Evolutionary conservation across 139 green algal genomes (phyloP).

Genomic region (Chlorella sp.): DNA sequence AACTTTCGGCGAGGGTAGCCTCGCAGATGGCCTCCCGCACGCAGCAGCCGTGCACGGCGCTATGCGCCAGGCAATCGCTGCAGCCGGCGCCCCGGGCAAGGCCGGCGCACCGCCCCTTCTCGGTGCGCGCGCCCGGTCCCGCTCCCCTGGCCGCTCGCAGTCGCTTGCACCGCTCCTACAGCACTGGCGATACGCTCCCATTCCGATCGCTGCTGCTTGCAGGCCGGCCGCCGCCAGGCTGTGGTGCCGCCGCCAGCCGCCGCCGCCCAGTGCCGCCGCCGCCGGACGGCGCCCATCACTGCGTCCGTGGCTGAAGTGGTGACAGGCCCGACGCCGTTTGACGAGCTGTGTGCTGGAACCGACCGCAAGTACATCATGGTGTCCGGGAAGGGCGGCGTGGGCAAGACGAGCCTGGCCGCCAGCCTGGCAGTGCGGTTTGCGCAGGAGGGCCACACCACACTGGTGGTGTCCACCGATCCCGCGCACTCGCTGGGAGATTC

Average conservation of each 20-base stretch:
- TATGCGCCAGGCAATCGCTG: not conserved
- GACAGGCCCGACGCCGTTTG: constrained; percentile 48
- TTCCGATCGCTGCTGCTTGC: not conserved
- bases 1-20: not conserved
- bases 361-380: constrained; percentile 94
- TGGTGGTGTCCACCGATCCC: constrained; percentile 98
- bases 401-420: constrained; percentile 95
- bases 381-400: constrained; percentile 94
- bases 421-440: constrained; percentile 92
- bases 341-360: constrained; percentile 70
- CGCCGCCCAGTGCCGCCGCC: not conserved
- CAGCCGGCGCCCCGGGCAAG: not conserved
- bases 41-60: not conserved
- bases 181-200: not conserved
- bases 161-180: not conserved
- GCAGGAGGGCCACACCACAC: constrained; percentile 85
- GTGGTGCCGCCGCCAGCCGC: too few relatives aligned
- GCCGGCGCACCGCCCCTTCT: not conserved
- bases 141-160: not conserved
- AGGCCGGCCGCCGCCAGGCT: not conserved
- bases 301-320: not conserved
- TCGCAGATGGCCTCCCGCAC: not conserved
- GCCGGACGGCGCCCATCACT: not conserved
- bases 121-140: not conserved
- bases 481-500: constrained; percentile 97